These are phyloP conservation scores for Pichia sp. DNA, from an alignment of 1,139 yeast genomes.

Conservation along the genomic window DNA sequence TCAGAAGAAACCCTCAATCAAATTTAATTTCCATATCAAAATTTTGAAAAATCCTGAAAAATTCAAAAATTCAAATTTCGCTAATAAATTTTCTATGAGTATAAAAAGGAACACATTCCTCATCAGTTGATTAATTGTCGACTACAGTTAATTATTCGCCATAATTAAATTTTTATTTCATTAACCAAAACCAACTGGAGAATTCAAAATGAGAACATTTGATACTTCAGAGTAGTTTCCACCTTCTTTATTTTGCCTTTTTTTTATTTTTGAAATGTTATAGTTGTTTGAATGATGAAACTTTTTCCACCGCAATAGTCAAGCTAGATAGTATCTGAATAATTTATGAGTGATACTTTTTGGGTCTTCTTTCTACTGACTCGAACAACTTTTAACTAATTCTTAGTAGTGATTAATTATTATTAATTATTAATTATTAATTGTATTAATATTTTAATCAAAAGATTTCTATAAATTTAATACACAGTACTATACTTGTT, in stretches of 20 bases:
- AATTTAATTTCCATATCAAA: too few species aligned
- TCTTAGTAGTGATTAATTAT: background rate
- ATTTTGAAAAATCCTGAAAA: too few species aligned
- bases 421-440: too few species aligned
- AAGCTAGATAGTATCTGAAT: slow-evolving; percentile 35
- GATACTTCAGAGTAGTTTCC: background rate
- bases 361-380: slow-evolving; percentile 31
- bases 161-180: too few species aligned
- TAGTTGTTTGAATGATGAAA: slow-evolving; percentile 25
- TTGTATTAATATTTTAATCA: too few species aligned
- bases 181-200: too few species aligned
- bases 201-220: background rate
- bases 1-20: too few species aligned
- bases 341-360: slow-evolving; percentile 27
- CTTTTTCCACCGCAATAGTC: slow-evolving; percentile 28
- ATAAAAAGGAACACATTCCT: too few species aligned
- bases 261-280: background rate
- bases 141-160: too few species aligned
- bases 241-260: background rate
- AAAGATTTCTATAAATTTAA: background rate
- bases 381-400: background rate
- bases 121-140: too few species aligned
- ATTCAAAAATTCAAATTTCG: too few species aligned
- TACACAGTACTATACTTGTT: slow-evolving; percentile 46
- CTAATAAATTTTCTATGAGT: too few species aligned